Conservation (phyloP, 257 asterid species). For the Nicotiana otophora region DNA sequence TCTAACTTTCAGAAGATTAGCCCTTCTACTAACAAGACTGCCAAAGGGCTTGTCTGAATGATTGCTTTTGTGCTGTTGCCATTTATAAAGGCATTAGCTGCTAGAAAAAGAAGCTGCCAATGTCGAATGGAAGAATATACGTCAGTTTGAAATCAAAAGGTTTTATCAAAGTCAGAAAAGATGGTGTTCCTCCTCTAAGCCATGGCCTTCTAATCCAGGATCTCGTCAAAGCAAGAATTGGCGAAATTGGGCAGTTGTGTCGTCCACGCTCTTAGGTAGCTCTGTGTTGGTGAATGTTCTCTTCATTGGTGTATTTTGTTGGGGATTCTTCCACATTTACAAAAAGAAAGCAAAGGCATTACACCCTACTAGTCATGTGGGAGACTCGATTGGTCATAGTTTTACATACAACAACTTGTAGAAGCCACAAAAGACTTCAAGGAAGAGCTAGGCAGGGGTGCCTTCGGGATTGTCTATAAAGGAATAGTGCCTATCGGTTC, state of each 20-base stretch:
- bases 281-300: background rate
- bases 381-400: constrained; percentile 8
- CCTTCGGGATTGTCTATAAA: constrained; percentile 57
- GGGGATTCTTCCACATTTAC: constrained; percentile 10
- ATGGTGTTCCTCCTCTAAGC: background rate
- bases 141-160: background rate
- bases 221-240: background rate
- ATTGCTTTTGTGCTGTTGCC: constrained; percentile 45
- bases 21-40: constrained; percentile 19
- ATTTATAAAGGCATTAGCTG: constrained; percentile 11
- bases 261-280: constrained; percentile 6
- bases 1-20: constrained; percentile 5
- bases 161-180: constrained; percentile 26
- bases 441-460: constrained; percentile 55
- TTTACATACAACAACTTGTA: constrained; percentile 33
- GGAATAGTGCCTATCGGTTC: constrained; percentile 26
- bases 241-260: constrained; percentile 8
- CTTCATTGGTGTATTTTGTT: background rate
- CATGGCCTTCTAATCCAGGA: background rate
- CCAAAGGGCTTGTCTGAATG: constrained; percentile 28
- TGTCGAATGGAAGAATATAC: constrained; percentile 31
- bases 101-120: constrained; percentile 38
- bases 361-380: background rate
- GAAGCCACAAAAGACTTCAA: constrained; percentile 35
- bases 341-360: background rate